These are phyloP conservation scores for Chlamydomonas reinhardtii DNA, from an alignment of 163 green algal genomes.

Conservation along the genomic window DNA sequence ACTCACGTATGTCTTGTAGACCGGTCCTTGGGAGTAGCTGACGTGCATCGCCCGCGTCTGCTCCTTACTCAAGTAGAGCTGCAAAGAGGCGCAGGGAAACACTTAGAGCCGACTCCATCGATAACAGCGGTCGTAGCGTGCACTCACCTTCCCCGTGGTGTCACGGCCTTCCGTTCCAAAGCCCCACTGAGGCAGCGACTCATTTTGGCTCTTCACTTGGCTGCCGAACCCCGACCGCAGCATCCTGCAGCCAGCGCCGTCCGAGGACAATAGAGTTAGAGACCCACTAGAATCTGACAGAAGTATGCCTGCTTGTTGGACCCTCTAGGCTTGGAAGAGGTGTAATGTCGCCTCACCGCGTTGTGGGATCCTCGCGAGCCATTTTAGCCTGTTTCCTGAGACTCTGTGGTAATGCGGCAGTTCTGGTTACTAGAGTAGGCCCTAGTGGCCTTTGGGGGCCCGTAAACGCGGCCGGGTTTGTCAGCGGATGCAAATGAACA, in stretches of 20 bases:
- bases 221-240: conserved; percentile 67
- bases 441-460: no score
- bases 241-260: conserved; percentile 20
- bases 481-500: no score
- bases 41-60: conserved; percentile 70
- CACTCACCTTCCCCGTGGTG: conserved; percentile 57
- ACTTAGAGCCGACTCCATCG: no score
- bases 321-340: no score
- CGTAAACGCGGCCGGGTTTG: no score
- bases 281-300: neutral
- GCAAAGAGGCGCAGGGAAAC: conserved; percentile 13
- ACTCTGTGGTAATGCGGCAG: no score
- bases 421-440: no score
- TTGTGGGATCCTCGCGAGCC: conserved; percentile 42
- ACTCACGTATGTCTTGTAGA: conserved; percentile 76
- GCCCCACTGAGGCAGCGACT: conserved; percentile 57
- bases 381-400: neutral
- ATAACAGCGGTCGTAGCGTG: neutral
- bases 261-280: no score
- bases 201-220: conserved; percentile 59
- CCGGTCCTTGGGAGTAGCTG: conserved; percentile 76
- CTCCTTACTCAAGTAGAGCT: conserved; percentile 76
- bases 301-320: neutral
- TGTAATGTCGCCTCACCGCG: conserved; percentile 8
- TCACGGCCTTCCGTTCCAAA: conserved; percentile 69